Evolutionary conservation across 2,329 filamentous ascomycete genomes (phyloP).

Genomic region (Xylaria multiplex): DNA sequence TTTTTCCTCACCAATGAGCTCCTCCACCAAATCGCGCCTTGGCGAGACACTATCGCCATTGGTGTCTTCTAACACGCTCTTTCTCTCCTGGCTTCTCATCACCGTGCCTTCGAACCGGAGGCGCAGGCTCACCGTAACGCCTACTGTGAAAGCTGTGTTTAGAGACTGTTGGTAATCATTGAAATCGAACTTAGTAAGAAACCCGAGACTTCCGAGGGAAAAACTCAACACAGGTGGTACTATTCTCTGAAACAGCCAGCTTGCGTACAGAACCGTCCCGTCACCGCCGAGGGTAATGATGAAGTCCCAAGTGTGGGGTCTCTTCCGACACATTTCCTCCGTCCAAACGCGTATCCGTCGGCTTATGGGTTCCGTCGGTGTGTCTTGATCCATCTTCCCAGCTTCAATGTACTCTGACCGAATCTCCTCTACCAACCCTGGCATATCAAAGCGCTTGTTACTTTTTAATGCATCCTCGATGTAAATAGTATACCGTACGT

Average conservation of each 20-base stretch:
- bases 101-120: constrained; percentile 92
- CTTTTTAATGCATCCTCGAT: constrained; percentile 80
- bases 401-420: constrained; percentile 54
- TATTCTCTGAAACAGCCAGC: constrained; percentile 95
- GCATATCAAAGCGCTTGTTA: constrained; percentile 77
- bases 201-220: constrained; percentile 88
- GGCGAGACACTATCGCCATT: constrained; percentile 53
- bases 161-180: constrained; percentile 76
- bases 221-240: constrained; percentile 95
- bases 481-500: constrained; percentile 79
- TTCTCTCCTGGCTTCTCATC: constrained; percentile 77
- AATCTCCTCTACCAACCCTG: constrained; percentile 74
- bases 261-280: constrained; percentile 95
- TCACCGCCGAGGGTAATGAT: constrained; percentile 92
- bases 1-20: constrained; percentile 85
- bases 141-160: constrained; percentile 77
- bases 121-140: constrained; percentile 87
- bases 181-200: constrained; percentile 97
- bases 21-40: constrained; percentile 81
- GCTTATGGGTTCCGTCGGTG: constrained; percentile 51
- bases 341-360: constrained; percentile 83
- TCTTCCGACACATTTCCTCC: constrained; percentile 76
- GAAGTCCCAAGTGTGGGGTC: constrained; percentile 92
- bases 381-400: constrained; percentile 49
- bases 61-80: constrained; percentile 43